Evolutionary conservation across 192 early-diverging fungal species (phyloP).

Genomic region (Umbelopsis vinacea): DNA sequence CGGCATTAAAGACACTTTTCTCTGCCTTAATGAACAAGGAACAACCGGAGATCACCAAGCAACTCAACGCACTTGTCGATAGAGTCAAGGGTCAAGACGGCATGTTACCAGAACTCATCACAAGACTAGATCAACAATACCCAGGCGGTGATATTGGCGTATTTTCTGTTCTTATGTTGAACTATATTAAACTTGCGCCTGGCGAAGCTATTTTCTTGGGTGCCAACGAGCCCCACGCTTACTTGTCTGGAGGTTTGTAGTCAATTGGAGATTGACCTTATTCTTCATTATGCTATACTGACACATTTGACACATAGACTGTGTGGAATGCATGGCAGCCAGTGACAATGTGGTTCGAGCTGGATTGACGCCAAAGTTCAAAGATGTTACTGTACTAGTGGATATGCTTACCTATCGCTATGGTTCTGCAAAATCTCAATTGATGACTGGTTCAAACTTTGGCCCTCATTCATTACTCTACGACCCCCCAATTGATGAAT

Average conservation of each 20-base stretch:
- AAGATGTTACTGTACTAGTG: slow-evolving; percentile 89
- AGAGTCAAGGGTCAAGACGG: slow-evolving; percentile 41
- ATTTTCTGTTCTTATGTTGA: slow-evolving; percentile 89
- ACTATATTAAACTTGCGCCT: slow-evolving; percentile 77
- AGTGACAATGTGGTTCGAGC: slow-evolving; percentile 97
- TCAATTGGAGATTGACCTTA: background rate
- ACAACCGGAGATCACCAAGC: slow-evolving; percentile 48
- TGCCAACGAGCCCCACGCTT: slow-evolving; percentile 97
- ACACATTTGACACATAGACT: slow-evolving; percentile 60
- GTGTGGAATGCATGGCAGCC: slow-evolving; percentile 98
- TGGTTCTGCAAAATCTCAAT: slow-evolving; percentile 78
- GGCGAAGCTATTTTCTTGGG: slow-evolving; percentile 95
- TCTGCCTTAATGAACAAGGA: slow-evolving; percentile 61
- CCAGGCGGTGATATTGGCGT: slow-evolving; percentile 87
- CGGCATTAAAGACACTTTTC: slow-evolving; percentile 60
- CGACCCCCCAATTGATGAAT: slow-evolving; percentile 97
- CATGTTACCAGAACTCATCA: slow-evolving; percentile 52
- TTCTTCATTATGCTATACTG: background rate
- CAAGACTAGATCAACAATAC: slow-evolving; percentile 80
- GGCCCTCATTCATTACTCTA: slow-evolving; percentile 69
- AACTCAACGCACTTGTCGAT: slow-evolving; percentile 59
- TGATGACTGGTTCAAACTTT: slow-evolving; percentile 67
- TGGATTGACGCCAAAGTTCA: slow-evolving; percentile 97
- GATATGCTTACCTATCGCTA: slow-evolving; percentile 91
- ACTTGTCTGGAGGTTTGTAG: slow-evolving; percentile 80